These are phyloP conservation scores for Clavispora carvajalis DNA, from an alignment of 805 yeast species.

Conservation along the genomic window DNA sequence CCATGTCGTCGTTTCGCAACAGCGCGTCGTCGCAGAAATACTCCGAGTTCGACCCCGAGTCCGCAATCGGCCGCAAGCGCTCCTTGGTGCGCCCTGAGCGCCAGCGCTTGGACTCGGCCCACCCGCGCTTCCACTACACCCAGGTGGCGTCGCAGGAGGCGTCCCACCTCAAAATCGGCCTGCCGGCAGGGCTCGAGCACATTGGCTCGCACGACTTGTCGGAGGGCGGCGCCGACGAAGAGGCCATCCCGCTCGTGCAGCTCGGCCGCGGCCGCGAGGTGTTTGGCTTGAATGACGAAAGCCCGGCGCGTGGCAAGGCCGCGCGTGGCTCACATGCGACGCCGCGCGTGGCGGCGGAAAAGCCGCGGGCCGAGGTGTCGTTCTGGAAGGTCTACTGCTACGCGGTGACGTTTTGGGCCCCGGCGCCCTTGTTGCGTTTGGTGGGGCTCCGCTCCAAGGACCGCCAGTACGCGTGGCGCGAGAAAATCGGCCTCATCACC, in stretches of 20 bases:
- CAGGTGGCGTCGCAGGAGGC: slow-evolving; percentile 66
- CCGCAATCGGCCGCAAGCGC: slow-evolving; percentile 47
- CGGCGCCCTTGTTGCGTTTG: slow-evolving; percentile 61
- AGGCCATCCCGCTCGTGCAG: slow-evolving; percentile 42
- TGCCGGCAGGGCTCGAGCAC: slow-evolving; percentile 66
- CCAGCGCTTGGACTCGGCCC: slow-evolving; percentile 55
- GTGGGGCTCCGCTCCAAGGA: slow-evolving; percentile 77
- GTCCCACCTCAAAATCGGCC: slow-evolving; percentile 56
- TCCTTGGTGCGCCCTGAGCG: slow-evolving; percentile 87
- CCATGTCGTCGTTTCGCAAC: slow-evolving; percentile 27
- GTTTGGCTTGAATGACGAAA: slow-evolving; percentile 60
- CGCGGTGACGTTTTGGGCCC: slow-evolving; percentile 86
- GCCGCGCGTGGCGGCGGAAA: slow-evolving; percentile 12
- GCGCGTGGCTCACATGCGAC: slow-evolving; percentile 15
- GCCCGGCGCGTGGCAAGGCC: slow-evolving; percentile 21
- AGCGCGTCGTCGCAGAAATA: slow-evolving; percentile 21
- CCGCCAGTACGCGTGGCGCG: slow-evolving; percentile 96
- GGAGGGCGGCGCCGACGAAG: slow-evolving; percentile 22
- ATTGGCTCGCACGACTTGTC: slow-evolving; percentile 6
- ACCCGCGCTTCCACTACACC: slow-evolving; percentile 74
- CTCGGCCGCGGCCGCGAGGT: slow-evolving; percentile 43
- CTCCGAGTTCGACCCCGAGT: slow-evolving; percentile 39
- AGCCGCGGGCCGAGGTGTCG: slow-evolving; percentile 21
- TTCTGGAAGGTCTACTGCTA: slow-evolving; percentile 84
- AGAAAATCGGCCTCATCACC: slow-evolving; percentile 80